phyloP scores from a whole-genome alignment of 2,329 filamentous ascomycete genomes.

The Hymenoscyphus albidus region DNA sequence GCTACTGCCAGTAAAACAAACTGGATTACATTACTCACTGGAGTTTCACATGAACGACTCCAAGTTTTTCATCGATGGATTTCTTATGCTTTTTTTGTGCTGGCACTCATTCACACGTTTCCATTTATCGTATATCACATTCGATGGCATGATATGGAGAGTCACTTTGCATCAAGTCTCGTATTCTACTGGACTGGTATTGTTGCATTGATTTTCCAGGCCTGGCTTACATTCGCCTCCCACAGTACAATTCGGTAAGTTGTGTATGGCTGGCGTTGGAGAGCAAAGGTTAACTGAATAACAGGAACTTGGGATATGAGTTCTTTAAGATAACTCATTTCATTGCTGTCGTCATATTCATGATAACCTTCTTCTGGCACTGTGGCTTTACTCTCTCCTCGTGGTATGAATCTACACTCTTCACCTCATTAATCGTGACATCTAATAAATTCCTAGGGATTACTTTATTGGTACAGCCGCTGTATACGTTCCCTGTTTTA shows the following conservation, averaged over 20 bases:
- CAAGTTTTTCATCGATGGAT: slow-evolving; percentile 91
- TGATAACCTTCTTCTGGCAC: slow-evolving; percentile 88
- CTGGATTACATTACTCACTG: slow-evolving; percentile 73
- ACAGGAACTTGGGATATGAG: slow-evolving; percentile 66
- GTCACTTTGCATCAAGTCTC: slow-evolving; percentile 57
- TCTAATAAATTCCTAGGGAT: slow-evolving; percentile 33
- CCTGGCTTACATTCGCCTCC: slow-evolving; percentile 75
- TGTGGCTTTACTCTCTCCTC: slow-evolving; percentile 85
- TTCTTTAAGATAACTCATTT: slow-evolving; percentile 77
- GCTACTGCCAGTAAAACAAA: slow-evolving; percentile 65
- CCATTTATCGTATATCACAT: slow-evolving; percentile 86
- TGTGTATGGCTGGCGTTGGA: slow-evolving; percentile 20
- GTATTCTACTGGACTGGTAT: slow-evolving; percentile 76
- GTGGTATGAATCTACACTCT: slow-evolving; percentile 46
- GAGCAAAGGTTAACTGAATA: neutral
- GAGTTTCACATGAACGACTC: slow-evolving; percentile 82
- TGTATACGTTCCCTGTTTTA: slow-evolving; percentile 55
- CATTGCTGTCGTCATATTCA: slow-evolving; percentile 71
- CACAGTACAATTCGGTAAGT: slow-evolving; percentile 57
- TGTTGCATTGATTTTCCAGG: slow-evolving; percentile 74
- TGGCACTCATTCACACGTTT: slow-evolving; percentile 76
- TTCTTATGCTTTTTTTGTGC: slow-evolving; percentile 75
- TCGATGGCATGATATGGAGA: slow-evolving; percentile 71
- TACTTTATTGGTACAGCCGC: slow-evolving; percentile 77
- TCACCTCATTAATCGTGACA: too few relatives aligned